Evolutionary conservation across 805 yeast genomes (phyloP), one percentile per base, ranked within the genome.

Genomic region (Yarrowia yakushimensis): DNA sequence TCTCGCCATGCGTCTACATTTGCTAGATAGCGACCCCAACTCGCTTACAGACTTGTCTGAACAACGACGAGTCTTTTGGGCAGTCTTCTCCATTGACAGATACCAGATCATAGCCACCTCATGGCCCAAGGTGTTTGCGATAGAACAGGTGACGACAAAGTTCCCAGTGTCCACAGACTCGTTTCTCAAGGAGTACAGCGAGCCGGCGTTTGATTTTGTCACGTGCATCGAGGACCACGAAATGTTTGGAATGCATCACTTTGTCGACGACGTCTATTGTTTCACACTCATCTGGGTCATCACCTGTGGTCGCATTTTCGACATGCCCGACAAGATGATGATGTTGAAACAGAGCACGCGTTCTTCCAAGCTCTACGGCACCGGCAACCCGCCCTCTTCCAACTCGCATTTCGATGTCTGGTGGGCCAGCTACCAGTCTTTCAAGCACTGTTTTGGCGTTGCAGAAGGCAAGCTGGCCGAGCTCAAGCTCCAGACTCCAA

Each of bases 191-290:
- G 55, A 48, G 30, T 48, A 48, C 39, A 22, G 28, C 11, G 55
- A 48, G 39, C 55, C 55, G 4, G 55, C 55, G 3, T 48, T 48
- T 12, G 39, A 48, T 17, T 48, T 48, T 15, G 10, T 39, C 30
- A 48, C 55, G 11, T 48, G 55, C 13, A 48, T 48, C 13, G 55
- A 48, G 28, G 55, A 48, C 20, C 55, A 48, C 20, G 55, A 48
- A 17, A 48, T 48, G 55, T 48, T 48, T 22, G 55, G 55, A 20
- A 48, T 48, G 55, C 55, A 48, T 9, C 55, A 48, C 10, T 48
- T 48, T 12, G n/a, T 48, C 33, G 39, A 48, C 55, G 55, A 48
- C 39, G 55, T 48, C 39, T 48, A 48, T 39, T 48, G 55, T n/a
- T 48, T 31, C 39, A 48, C 55, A 1, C 39, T 48, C 30, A 48